phyloP scores from a whole-genome alignment of 1,284 basidiomycete species.

The Malassezia globosa region DNA sequence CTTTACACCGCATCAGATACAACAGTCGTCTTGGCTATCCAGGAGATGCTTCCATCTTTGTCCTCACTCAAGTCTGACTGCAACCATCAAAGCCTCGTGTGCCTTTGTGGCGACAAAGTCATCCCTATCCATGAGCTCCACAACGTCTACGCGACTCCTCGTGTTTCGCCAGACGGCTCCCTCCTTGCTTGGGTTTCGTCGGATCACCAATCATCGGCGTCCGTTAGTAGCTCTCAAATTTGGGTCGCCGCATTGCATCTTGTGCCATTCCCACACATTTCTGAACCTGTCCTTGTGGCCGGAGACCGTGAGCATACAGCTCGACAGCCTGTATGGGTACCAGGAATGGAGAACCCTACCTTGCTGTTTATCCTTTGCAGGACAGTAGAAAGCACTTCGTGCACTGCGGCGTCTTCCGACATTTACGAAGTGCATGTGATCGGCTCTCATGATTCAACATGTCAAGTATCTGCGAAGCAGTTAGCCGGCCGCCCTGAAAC shows the following conservation, averaged over 20 bases:
- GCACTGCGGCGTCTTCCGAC: too few relatives aligned
- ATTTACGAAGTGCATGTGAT: not conserved
- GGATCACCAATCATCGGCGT: conserved; percentile 65
- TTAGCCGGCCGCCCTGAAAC: not conserved
- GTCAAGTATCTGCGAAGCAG: not conserved
- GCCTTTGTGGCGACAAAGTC: conserved; percentile 50
- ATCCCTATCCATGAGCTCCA: conserved; percentile 11
- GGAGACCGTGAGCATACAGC: conserved; percentile 25
- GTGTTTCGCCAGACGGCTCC: conserved; percentile 60
- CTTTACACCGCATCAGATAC: conserved; percentile 44
- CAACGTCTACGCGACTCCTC: conserved; percentile 47
- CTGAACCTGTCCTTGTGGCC: conserved; percentile 8
- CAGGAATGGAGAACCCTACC: conserved; percentile 47
- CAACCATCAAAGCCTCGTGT: too few relatives aligned
- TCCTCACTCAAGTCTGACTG: too few relatives aligned
- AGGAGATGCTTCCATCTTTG: too few relatives aligned
- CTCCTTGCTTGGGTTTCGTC: conserved; percentile 62
- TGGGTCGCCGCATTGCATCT: conserved; percentile 50
- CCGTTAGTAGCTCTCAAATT: conserved; percentile 62
- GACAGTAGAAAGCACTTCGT: not conserved
- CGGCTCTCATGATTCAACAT: not conserved
- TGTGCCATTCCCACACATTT: conserved; percentile 12
- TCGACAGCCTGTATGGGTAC: conserved; percentile 52
- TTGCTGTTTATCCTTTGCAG: conserved; percentile 53
- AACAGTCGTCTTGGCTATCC: too few relatives aligned